These are phyloP conservation scores for Rhizophora apiculata DNA, from an alignment of 345 rosid genomes.

Conservation along the genomic window DNA sequence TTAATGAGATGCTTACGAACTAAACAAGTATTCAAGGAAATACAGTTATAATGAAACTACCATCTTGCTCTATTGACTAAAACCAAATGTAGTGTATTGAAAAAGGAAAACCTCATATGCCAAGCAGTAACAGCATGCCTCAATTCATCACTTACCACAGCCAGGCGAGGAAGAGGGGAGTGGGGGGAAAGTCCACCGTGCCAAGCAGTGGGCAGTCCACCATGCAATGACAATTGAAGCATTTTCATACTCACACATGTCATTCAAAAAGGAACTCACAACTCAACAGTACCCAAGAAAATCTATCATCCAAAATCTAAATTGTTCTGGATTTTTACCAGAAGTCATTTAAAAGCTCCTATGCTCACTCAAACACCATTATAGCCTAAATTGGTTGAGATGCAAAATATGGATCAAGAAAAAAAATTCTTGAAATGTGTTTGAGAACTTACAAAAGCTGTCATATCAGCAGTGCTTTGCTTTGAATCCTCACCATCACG, in stretches of 20 bases:
- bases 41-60: not conserved
- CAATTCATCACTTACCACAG: too few species aligned
- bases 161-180: too few species aligned
- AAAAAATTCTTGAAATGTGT: not conserved
- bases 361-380: not conserved
- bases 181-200: too few species aligned
- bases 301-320: not conserved
- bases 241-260: too few species aligned
- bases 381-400: not conserved
- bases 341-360: not conserved
- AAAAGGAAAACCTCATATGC: too few species aligned
- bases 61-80: too few species aligned
- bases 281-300: not conserved
- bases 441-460: constrained; percentile 47
- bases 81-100: too few species aligned
- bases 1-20: not conserved
- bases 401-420: not conserved
- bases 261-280: too few species aligned
- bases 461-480: constrained; percentile 58
- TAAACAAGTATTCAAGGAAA: not conserved
- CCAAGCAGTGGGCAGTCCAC: too few species aligned
- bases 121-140: too few species aligned
- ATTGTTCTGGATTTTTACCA: not conserved
- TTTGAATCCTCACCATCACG: constrained; percentile 49
- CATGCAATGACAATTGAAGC: too few species aligned